phyloP scores from a whole-genome alignment of 1,284 basidiomycete genomes.

The Pseudozyma thailandica region DNA sequence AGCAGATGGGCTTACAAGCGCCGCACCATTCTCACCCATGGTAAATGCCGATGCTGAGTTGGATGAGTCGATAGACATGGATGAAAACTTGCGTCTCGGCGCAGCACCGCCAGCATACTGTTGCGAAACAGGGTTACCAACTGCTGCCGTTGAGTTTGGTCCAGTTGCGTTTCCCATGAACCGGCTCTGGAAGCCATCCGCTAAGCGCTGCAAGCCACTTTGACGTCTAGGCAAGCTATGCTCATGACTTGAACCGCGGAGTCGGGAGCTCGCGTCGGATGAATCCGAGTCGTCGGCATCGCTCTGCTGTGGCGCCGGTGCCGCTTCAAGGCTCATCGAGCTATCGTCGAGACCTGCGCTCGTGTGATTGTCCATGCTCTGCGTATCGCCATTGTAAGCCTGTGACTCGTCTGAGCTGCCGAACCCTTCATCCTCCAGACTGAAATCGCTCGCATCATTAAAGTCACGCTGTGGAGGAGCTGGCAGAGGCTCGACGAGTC shows the following conservation, averaged over 20 bases:
- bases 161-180: conserved; percentile 15
- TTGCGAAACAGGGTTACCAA: background rate
- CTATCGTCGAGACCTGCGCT: conserved; percentile 14
- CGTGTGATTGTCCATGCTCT: conserved; percentile 31
- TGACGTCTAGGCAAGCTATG: conserved; percentile 14
- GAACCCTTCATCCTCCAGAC: conserved; percentile 46
- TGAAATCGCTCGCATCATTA: conserved; percentile 37
- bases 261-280: conserved; percentile 22
- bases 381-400: conserved; percentile 35
- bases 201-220: conserved; percentile 30
- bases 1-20: background rate
- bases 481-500: conserved; percentile 38
- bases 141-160: background rate
- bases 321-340: conserved; percentile 13
- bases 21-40: conserved; percentile 5
- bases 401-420: conserved; percentile 39
- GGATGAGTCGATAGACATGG: conserved; percentile 30
- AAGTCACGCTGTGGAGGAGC: conserved; percentile 6
- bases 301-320: conserved; percentile 4
- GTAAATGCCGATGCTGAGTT: background rate
- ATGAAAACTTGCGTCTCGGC: conserved; percentile 28
- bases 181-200: conserved; percentile 27
- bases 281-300: conserved; percentile 39
- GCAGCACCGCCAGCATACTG: conserved; percentile 8
- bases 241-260: background rate